Conservation (phyloP, 1,284 basidiomycete genomes). For the Ceratobasidium sp. region DNA sequence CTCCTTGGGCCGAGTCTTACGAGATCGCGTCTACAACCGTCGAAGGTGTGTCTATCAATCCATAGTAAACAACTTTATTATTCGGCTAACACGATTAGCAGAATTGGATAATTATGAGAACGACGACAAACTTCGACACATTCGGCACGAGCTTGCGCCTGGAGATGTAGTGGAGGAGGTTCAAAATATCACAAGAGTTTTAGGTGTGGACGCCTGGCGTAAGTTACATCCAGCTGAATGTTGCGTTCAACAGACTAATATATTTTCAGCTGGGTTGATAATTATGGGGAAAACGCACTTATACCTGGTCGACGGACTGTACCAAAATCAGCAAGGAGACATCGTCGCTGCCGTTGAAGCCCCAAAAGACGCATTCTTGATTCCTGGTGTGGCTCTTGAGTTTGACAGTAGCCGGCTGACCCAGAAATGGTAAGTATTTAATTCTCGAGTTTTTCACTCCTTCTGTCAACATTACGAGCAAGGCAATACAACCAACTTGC, state of each 20-base stretch:
- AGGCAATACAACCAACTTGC: constrained; percentile 87
- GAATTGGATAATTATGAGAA: constrained; percentile 52
- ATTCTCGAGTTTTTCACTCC: constrained; percentile 37
- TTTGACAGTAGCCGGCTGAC: constrained; percentile 82
- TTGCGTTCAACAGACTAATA: constrained; percentile 16
- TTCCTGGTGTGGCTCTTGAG: constrained; percentile 87
- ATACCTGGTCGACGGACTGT: constrained; percentile 94
- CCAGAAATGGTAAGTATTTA: constrained; percentile 75
- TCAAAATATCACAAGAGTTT: constrained; percentile 85
- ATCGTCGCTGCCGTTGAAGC: constrained; percentile 91
- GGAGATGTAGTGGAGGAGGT: constrained; percentile 95
- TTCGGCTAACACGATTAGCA: constrained; percentile 15
- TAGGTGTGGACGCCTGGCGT: constrained; percentile 91
- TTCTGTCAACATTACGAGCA: constrained; percentile 29
- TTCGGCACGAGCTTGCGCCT: constrained; percentile 88
- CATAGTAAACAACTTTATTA: background rate
- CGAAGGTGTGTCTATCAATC: constrained; percentile 64
- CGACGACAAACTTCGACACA: constrained; percentile 82
- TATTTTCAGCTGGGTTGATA: constrained; percentile 80
- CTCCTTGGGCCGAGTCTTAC: constrained; percentile 85
- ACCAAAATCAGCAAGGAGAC: constrained; percentile 89
- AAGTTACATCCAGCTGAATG: constrained; percentile 55
- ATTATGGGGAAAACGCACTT: constrained; percentile 88
- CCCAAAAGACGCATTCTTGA: constrained; percentile 84
- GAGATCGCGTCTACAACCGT: constrained; percentile 76